These are phyloP conservation scores for Blastobotrys persicus DNA, from an alignment of 1,139 yeast genomes.

Conservation along the genomic window DNA sequence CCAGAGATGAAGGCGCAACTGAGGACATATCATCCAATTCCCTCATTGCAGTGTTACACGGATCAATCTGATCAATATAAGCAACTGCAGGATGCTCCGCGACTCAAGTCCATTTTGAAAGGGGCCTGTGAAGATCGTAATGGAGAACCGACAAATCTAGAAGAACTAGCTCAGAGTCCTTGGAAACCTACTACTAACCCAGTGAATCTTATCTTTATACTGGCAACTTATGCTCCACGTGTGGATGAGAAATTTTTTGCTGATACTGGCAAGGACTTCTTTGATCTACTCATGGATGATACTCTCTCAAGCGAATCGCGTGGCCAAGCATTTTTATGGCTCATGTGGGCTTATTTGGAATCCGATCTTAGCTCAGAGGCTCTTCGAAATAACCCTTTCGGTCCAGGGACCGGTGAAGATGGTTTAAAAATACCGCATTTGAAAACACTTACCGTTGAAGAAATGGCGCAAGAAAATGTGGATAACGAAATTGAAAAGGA, in stretches of 20 bases:
- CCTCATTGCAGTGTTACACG: constrained; percentile 75
- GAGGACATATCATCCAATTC: constrained; percentile 90
- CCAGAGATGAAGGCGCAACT: constrained; percentile 96
- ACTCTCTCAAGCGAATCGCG: constrained; percentile 56
- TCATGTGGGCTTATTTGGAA: constrained; percentile 75
- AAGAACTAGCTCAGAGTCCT: constrained; percentile 41
- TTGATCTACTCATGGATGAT: constrained; percentile 63
- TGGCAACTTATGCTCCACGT: constrained; percentile 61
- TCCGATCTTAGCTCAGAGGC: constrained; percentile 55
- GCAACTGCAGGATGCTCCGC: constrained; percentile 91
- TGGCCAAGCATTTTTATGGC: constrained; percentile 77
- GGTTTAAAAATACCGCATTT: constrained; percentile 46
- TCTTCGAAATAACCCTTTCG: constrained; percentile 64
- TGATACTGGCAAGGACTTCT: constrained; percentile 43
- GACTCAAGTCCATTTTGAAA: constrained; percentile 83
- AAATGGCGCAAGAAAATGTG: constrained; percentile 49
- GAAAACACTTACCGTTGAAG: constrained; percentile 42
- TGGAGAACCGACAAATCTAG: constrained; percentile 51
- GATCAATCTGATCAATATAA: constrained; percentile 49
- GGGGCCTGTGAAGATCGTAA: constrained; percentile 61
- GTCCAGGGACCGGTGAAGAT: constrained; percentile 39
- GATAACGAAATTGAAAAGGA: constrained; percentile 71
- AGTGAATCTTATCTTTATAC: constrained; percentile 69
- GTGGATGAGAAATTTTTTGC: constrained; percentile 45
- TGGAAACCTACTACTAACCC: constrained; percentile 56